phyloP scores from a whole-genome alignment of 169 alveolate genomes.

The Miamiensis avidus region DNA sequence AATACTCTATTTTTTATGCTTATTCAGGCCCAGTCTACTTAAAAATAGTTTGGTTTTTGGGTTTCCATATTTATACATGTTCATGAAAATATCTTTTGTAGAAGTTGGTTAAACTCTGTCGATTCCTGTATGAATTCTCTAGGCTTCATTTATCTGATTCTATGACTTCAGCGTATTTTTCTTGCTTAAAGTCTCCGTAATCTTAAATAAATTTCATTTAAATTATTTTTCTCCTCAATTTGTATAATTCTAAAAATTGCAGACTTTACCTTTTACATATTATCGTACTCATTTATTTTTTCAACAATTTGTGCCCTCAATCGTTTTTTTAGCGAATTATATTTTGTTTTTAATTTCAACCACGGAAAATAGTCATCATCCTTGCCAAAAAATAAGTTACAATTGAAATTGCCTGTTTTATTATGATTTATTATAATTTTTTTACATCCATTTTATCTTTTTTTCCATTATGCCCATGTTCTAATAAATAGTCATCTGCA shows the following conservation, averaged over 20 bases:
- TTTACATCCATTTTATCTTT: constrained; percentile 1
- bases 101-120: neutral
- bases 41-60: constrained; percentile 3
- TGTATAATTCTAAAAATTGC: neutral
- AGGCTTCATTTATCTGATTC: neutral
- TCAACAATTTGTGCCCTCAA: constrained; percentile 11
- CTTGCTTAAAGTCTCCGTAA: neutral
- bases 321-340: constrained; percentile 7
- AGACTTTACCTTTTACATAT: neutral
- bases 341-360: constrained; percentile 26
- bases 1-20: too few relatives aligned
- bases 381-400: neutral
- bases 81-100: constrained; percentile 23
- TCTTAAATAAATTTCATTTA: neutral
- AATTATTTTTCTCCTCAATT: neutral
- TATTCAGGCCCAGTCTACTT: neutral
- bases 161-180: neutral
- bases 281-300: constrained; percentile 20
- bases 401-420: too few relatives aligned
- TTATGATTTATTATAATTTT: neutral
- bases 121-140: neutral
- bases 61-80: constrained; percentile 22
- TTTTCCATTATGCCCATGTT: constrained; percentile 4
- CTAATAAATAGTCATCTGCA: constrained; percentile 4
- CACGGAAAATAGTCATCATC: constrained; percentile 24